Conservation (phyloP, 192 early-diverging fungal genomes). For the Coemansia aciculifera region DNA sequence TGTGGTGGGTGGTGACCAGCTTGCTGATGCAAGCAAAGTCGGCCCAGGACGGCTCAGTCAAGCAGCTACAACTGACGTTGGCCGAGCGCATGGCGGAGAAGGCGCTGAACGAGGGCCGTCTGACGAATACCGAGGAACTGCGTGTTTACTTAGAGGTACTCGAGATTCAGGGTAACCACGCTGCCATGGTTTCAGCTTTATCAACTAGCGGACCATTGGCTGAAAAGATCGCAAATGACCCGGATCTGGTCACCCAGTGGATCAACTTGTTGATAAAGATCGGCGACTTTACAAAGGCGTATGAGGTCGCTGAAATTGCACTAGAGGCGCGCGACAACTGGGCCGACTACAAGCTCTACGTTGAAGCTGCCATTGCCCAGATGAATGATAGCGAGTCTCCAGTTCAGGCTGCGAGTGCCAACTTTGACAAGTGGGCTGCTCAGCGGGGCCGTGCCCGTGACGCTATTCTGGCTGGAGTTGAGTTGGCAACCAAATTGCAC, state of each 20-base stretch:
- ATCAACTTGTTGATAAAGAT: conserved; percentile 58
- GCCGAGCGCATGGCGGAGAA: conserved; percentile 85
- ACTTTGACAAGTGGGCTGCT: conserved; percentile 28
- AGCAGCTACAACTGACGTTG: conserved; percentile 62
- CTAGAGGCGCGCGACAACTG: conserved; percentile 55
- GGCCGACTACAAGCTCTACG: conserved; percentile 47
- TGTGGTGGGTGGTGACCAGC: conserved; percentile 85
- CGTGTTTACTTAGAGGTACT: conserved; percentile 76
- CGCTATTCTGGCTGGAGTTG: conserved; percentile 37
- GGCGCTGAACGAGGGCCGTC: conserved; percentile 64
- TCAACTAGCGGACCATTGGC: conserved; percentile 58
- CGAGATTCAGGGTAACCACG: conserved; percentile 65
- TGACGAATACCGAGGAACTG: conserved; percentile 75
- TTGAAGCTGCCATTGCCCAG: conserved; percentile 24
- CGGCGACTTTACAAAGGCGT: conserved; percentile 52
- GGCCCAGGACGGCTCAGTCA: conserved; percentile 25
- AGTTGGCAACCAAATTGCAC: conserved; percentile 17
- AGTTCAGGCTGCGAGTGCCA: background rate
- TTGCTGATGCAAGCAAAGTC: conserved; percentile 71
- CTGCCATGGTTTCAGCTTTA: conserved; percentile 66
- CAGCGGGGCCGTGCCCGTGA: conserved; percentile 33
- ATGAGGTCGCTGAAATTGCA: conserved; percentile 41
- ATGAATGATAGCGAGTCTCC: background rate
- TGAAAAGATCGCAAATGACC: conserved; percentile 67
- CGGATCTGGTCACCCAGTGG: conserved; percentile 66